phyloP scores from a whole-genome alignment of 495 filamentous ascomycete genomes.

The Hypoxylon fragiforme region DNA sequence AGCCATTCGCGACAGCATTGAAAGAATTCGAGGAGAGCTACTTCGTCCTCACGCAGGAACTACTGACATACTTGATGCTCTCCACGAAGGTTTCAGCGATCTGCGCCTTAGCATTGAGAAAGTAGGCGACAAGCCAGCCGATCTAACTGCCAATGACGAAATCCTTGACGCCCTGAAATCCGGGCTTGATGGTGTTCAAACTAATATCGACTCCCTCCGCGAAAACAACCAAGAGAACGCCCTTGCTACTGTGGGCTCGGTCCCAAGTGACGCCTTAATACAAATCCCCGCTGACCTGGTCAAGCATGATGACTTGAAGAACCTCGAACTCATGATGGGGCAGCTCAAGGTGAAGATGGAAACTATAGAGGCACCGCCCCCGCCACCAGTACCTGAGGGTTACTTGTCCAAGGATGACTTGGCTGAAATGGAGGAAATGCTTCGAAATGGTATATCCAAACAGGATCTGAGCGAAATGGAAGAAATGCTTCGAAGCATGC shows the following conservation, averaged over 20 bases:
- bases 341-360: slow-evolving; percentile 84
- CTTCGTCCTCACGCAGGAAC: slow-evolving; percentile 59
- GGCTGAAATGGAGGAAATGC: slow-evolving; percentile 43
- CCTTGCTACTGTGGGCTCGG: slow-evolving; percentile 53
- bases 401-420: slow-evolving; percentile 50
- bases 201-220: slow-evolving; percentile 78
- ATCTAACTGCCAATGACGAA: slow-evolving; percentile 79
- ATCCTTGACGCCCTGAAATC: slow-evolving; percentile 83
- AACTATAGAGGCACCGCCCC: slow-evolving; percentile 65
- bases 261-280: slow-evolving; percentile 37
- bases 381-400: slow-evolving; percentile 40
- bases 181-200: slow-evolving; percentile 69
- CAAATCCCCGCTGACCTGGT: slow-evolving; percentile 49
- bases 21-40: slow-evolving; percentile 68
- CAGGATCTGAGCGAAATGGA: slow-evolving; percentile 66
- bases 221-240: slow-evolving; percentile 57
- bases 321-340: slow-evolving; percentile 77
- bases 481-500: slow-evolving; percentile 38
- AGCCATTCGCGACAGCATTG: slow-evolving; percentile 69
- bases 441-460: slow-evolving; percentile 52
- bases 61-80: slow-evolving; percentile 75
- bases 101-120: slow-evolving; percentile 76
- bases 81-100: slow-evolving; percentile 78
- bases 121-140: slow-evolving; percentile 73
- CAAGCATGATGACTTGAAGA: slow-evolving; percentile 74